Evolutionary conservation across 176 grass and related monocot species (phyloP).

Genomic region (Neostapfia colusana): DNA sequence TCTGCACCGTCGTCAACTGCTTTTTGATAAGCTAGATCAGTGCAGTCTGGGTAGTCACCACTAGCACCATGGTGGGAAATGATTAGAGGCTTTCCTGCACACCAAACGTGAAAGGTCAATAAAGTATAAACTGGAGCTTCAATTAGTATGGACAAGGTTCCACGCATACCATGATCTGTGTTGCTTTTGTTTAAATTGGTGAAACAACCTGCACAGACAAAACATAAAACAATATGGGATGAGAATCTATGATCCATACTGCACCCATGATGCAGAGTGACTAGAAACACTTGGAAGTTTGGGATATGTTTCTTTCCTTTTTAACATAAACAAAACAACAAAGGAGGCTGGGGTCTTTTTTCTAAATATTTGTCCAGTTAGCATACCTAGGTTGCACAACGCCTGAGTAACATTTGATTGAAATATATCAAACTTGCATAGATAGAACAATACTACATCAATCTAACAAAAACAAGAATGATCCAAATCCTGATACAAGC

Average conservation of each 20-base stretch:
- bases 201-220: constrained; percentile 72
- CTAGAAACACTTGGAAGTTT: constrained; percentile 16
- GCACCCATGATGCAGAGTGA: background rate
- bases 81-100: constrained; percentile 68
- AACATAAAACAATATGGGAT: constrained; percentile 22
- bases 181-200: constrained; percentile 72
- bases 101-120: background rate
- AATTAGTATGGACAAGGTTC: background rate
- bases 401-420: background rate
- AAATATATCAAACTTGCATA: background rate
- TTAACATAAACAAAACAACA: background rate
- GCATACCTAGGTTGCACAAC: background rate
- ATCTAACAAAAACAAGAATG: background rate
- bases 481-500: background rate
- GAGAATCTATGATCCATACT: constrained; percentile 26
- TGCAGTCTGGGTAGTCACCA: constrained; percentile 90
- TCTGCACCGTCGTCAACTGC: constrained; percentile 76
- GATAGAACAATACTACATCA: background rate
- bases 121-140: background rate
- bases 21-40: constrained; percentile 84
- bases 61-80: constrained; percentile 95
- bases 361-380: background rate
- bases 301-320: background rate
- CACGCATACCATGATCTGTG: constrained; percentile 58
- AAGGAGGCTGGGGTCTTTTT: background rate